Evolutionary conservation across 2,329 filamentous ascomycete genomes (phyloP), one percentile per base, ranked within the genome.

Genomic region (Aspergillus ochraceus): DNA sequence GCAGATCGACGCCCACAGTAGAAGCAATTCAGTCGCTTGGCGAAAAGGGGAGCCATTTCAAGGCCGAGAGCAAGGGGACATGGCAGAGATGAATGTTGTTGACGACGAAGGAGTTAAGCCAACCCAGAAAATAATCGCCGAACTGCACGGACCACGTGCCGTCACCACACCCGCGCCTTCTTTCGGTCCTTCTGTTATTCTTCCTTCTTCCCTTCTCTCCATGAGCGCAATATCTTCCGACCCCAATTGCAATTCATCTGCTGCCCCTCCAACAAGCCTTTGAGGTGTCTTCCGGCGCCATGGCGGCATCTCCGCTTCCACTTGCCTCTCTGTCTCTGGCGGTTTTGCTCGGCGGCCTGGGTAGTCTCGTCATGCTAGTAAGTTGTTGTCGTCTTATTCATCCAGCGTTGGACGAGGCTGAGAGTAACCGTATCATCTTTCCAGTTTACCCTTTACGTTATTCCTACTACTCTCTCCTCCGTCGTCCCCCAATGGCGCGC

Each of bases 1-100:
- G 82, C 80, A 36, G 89, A 90, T 67, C 84, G 86, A 72, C 83
- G 82, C 67, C 90, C 89, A 76, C 93, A 97, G 76, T 94, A 96
- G 80, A 96, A 94, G 82, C 92, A 97, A 64, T 79, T 80, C 66
- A 93, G 75, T 66, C 77, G 76, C 68, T 76, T 78, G 49, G 71
- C 69, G 55, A 80, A 78, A 55, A 79, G 66, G 58, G 73, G 64
- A 49, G 74, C 75, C 78, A 80, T 81, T 51, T 66, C 71, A 67
- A 61, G 60, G 56, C 46, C 47, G 30, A 54, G 57, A 56, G 60
- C 59, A 60, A 60, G 47, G 62, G 36, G 10, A 54, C 32, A 63
- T 62, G 56, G 58, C 58, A 52, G 58, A 59, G 57, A 59, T 61
- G 54, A 61, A 54, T 39, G 19, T 42, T 52, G 17, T 42, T 54